Conservation (phyloP, 495 filamentous ascomycete genomes). For the Neurospora africana region DNA sequence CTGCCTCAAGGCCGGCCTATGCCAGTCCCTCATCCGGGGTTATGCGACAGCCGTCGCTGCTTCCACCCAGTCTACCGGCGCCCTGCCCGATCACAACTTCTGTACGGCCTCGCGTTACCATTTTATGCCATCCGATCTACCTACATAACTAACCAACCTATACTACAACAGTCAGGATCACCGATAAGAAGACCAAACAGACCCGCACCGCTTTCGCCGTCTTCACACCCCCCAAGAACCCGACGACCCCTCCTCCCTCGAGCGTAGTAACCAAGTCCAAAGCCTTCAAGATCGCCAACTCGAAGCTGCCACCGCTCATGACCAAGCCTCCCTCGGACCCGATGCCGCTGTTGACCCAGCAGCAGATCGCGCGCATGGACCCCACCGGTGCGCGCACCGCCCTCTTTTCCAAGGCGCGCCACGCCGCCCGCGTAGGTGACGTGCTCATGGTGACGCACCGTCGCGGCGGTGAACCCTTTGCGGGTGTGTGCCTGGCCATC, state of each 20-base stretch:
- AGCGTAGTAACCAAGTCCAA: slow-evolving; percentile 3
- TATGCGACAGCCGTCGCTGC: slow-evolving; percentile 21
- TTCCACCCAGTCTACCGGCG: slow-evolving; percentile 8
- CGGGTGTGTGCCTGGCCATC: slow-evolving; percentile 78
- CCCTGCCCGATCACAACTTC: slow-evolving; percentile 22
- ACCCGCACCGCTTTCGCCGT: slow-evolving; percentile 34
- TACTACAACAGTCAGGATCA: slow-evolving; percentile 9
- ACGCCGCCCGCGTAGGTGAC: slow-evolving; percentile 70
- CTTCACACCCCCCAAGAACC: slow-evolving; percentile 33
- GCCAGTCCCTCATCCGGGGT: slow-evolving; percentile 14
- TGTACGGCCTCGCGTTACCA: slow-evolving; percentile 12
- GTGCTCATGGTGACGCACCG: slow-evolving; percentile 77
- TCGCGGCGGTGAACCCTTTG: slow-evolving; percentile 73
- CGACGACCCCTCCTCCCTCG: not conserved
- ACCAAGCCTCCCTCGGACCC: slow-evolving; percentile 43
- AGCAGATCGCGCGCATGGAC: slow-evolving; percentile 66
- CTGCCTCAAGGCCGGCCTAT: slow-evolving; percentile 52
- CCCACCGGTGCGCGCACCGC: slow-evolving; percentile 69
- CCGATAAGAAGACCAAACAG: slow-evolving; percentile 16
- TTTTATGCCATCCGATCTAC: too few relatives aligned
- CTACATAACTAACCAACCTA: not conserved
- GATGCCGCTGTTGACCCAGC: slow-evolving; percentile 46
- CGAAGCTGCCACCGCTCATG: slow-evolving; percentile 12
- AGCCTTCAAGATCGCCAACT: slow-evolving; percentile 11
- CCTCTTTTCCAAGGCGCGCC: slow-evolving; percentile 63